A percentile compares a stretch with the other conserved stretches of the same genome.
Conservation (phyloP, 805 yeast species). For the Dipodascopsis uninucleata region DNA sequence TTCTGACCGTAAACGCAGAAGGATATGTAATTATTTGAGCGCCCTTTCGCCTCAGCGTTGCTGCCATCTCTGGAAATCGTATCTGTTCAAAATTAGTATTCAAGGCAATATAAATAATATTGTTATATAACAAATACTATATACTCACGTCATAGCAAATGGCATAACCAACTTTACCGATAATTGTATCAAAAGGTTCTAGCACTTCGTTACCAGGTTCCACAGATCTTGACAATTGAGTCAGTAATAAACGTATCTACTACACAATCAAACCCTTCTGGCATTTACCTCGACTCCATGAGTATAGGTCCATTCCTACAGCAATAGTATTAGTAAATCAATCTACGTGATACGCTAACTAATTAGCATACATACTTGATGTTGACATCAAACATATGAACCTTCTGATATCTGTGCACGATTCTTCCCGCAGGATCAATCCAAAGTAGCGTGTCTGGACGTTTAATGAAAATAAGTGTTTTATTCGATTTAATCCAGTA, state of each 20-base stretch:
- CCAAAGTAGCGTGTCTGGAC: constrained; percentile 66
- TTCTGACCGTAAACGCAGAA: constrained; percentile 85
- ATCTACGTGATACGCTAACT: not conserved
- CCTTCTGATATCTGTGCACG: constrained; percentile 68
- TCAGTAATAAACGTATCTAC: constrained; percentile 1
- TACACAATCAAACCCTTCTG: not conserved
- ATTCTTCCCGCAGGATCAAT: constrained; percentile 62
- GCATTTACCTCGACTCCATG: constrained; percentile 53
- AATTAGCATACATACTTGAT: constrained; percentile 39
- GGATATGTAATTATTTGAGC: constrained; percentile 83
- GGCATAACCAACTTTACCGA: constrained; percentile 63
- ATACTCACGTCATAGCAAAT: constrained; percentile 65
- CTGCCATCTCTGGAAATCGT: constrained; percentile 76
- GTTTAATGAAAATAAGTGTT: too few species aligned
- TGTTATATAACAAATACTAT: not conserved
- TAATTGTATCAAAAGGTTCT: constrained; percentile 55
- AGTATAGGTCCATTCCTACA: constrained; percentile 71
- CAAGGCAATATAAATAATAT: not conserved
- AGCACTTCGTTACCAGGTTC: constrained; percentile 65
- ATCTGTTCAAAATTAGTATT: constrained; percentile 35
- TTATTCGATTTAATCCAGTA: not conserved
- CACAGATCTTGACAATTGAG: constrained; percentile 49
- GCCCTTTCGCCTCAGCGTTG: constrained; percentile 52
- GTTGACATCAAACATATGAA: constrained; percentile 87
- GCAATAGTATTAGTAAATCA: not conserved